Evolutionary conservation across 2,329 filamentous ascomycete genomes (phyloP).

Genomic region (Aureobasidium mangrovei): DNA sequence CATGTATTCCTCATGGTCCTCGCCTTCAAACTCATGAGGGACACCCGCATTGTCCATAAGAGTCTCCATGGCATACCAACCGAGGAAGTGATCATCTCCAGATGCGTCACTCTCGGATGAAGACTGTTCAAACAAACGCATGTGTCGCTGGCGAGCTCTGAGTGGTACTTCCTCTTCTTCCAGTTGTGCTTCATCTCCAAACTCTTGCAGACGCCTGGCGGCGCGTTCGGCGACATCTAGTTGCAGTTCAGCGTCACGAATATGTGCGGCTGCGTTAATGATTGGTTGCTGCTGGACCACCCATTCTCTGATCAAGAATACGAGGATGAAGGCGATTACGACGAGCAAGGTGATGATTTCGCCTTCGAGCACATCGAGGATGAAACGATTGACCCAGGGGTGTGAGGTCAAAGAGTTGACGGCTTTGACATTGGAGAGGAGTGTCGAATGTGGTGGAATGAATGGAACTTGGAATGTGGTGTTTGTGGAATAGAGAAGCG

Average conservation of each 20-base stretch:
- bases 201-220: conserved; percentile 11
- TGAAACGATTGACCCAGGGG: conserved; percentile 62
- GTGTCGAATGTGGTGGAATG: conserved; percentile 10
- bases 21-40: conserved; percentile 8
- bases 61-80: conserved; percentile 20
- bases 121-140: background rate
- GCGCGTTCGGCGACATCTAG: conserved; percentile 17
- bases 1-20: conserved; percentile 3
- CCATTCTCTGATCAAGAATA: conserved; percentile 94
- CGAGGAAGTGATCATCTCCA: conserved; percentile 17
- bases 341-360: conserved; percentile 88
- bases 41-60: conserved; percentile 22
- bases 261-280: conserved; percentile 59
- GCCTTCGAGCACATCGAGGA: conserved; percentile 81
- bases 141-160: background rate
- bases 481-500: background rate
- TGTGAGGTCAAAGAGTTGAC: conserved; percentile 54
- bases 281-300: conserved; percentile 96
- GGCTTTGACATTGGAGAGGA: conserved; percentile 49
- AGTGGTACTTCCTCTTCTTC: conserved; percentile 16
- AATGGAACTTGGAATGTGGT: background rate
- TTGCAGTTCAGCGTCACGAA: conserved; percentile 24
- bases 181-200: background rate
- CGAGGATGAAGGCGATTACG: conserved; percentile 89
- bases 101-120: background rate